phyloP scores from a whole-genome alignment of 441 rosid genomes.

The Kokia cookei region DNA sequence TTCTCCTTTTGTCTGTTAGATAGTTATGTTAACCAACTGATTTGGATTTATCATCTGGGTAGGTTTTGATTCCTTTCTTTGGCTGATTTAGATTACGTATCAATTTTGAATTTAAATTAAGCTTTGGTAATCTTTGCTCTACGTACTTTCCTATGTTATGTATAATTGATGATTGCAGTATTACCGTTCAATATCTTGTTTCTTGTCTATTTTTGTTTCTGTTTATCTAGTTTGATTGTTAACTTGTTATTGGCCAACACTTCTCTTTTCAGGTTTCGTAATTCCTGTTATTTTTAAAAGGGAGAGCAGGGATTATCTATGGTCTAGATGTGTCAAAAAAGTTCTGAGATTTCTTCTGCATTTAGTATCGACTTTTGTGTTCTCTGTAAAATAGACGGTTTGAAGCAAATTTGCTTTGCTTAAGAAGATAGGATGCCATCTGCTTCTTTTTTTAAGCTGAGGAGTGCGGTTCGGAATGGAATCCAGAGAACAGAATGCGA shows the following conservation, averaged over 20 bases:
- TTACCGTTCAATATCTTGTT: not conserved
- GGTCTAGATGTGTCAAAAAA: slow-evolving; percentile 28
- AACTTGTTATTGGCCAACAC: not conserved
- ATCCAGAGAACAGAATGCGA: slow-evolving; percentile 39
- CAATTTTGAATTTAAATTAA: not conserved
- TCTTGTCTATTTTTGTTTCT: not conserved
- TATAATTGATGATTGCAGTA: not conserved
- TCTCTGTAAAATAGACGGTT: slow-evolving; percentile 14
- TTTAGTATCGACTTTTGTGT: slow-evolving; percentile 19
- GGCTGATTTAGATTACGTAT: not conserved
- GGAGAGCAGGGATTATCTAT: slow-evolving; percentile 4
- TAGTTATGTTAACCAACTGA: not conserved
- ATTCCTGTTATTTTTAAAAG: not conserved
- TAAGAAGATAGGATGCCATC: slow-evolving; percentile 63
- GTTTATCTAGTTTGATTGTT: not conserved
- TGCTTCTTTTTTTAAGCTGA: slow-evolving; percentile 32
- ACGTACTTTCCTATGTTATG: not conserved
- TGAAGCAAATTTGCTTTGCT: slow-evolving; percentile 19
- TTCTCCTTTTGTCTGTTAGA: not conserved
- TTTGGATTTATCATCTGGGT: not conserved
- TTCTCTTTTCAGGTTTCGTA: not conserved
- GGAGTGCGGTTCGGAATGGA: slow-evolving; percentile 49
- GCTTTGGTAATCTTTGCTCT: not conserved
- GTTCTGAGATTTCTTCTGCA: slow-evolving; percentile 52
- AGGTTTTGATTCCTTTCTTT: not conserved